Conservation (phyloP, 2,329 filamentous ascomycete species). For the Monosporascus sp. region DNA sequence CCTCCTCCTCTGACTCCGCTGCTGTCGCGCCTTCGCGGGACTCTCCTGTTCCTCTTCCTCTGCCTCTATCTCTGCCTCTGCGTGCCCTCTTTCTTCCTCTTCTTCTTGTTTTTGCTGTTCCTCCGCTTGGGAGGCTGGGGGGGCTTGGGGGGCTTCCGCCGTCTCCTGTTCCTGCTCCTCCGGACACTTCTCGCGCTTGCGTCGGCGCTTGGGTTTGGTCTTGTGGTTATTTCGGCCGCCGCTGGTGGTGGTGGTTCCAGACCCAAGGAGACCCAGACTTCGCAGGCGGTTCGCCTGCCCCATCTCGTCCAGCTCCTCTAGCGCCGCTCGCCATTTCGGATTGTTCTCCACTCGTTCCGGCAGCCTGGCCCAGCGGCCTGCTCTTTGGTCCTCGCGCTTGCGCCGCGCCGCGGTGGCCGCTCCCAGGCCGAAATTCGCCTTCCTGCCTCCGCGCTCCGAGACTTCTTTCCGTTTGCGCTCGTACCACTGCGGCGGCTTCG, state of each 20-base stretch:
- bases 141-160: too few relatives aligned
- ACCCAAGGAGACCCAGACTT: background rate
- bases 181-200: too few relatives aligned
- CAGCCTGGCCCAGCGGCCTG: constrained; percentile 26
- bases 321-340: constrained; percentile 38
- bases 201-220: too few relatives aligned
- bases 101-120: too few relatives aligned
- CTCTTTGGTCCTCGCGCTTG: constrained; percentile 26
- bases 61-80: background rate
- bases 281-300: constrained; percentile 7
- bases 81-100: too few relatives aligned
- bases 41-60: background rate
- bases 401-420: constrained; percentile 24
- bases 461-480: constrained; percentile 46
- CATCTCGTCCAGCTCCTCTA: constrained; percentile 27
- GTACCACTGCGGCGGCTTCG: constrained; percentile 40
- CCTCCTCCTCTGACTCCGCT: background rate
- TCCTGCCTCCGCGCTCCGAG: constrained; percentile 40
- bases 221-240: too few relatives aligned
- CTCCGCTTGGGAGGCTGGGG: too few relatives aligned
- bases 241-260: too few relatives aligned
- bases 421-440: constrained; percentile 44
- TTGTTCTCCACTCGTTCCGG: constrained; percentile 41
- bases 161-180: too few relatives aligned
- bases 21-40: background rate